These are phyloP conservation scores for Pythium chondricola DNA, from an alignment of 352 stramenopile genomes.

Conservation along the genomic window DNA sequence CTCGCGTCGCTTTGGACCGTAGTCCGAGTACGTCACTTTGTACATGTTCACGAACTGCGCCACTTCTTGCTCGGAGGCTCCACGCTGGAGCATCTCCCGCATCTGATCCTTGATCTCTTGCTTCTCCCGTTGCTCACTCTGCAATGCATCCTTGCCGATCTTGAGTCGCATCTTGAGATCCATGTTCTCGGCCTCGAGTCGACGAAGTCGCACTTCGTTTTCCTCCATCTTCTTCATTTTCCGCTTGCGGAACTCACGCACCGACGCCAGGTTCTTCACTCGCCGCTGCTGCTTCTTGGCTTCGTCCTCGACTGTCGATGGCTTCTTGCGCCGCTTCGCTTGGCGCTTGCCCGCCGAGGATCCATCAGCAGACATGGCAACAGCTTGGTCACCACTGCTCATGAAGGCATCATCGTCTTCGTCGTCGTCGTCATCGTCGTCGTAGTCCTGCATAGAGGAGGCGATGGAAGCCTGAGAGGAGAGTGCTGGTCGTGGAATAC, in stretches of 20 bases:
- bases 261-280: constrained; percentile 70
- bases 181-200: constrained; percentile 70
- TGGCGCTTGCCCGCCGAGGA: neutral
- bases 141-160: constrained; percentile 72
- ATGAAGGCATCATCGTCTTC: constrained; percentile 3
- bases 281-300: constrained; percentile 57
- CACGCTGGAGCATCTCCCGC: constrained; percentile 63
- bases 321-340: constrained; percentile 14
- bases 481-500: neutral
- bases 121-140: constrained; percentile 71
- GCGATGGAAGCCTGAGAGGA: constrained; percentile 7
- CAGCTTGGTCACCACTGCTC: constrained; percentile 4
- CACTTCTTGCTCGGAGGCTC: constrained; percentile 65
- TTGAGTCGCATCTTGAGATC: constrained; percentile 77
- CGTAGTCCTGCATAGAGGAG: constrained; percentile 12
- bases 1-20: constrained; percentile 61
- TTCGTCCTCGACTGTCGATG: constrained; percentile 23
- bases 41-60: constrained; percentile 79
- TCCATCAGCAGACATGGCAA: neutral
- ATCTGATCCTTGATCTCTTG: constrained; percentile 78
- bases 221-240: constrained; percentile 70
- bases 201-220: constrained; percentile 53
- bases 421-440: constrained; percentile 27
- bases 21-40: constrained; percentile 78
- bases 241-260: constrained; percentile 71